phyloP scores from a whole-genome alignment of 345 rosid species.

The Hirschfeldia incana region DNA sequence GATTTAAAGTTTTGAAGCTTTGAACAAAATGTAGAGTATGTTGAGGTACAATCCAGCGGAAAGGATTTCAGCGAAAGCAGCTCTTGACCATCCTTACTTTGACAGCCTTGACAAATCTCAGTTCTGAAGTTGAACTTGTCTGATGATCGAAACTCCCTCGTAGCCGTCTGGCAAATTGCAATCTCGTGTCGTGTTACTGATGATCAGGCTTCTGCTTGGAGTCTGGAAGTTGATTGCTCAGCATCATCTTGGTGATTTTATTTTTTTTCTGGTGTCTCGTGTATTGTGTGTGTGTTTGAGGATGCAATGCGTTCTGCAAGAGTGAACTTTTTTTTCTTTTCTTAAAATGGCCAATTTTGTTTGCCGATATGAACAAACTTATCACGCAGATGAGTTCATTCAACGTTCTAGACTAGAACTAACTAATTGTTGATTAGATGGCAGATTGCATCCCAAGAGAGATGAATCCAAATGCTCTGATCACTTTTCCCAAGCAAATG shows the following conservation, averaged over 20 bases:
- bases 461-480: not conserved
- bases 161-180: conserved; percentile 9
- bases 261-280: not conserved
- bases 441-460: not conserved
- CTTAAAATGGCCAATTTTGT: not conserved
- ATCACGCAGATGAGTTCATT: not conserved
- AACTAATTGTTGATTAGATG: not conserved
- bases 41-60: conserved; percentile 80
- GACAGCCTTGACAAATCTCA: conserved; percentile 95
- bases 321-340: not conserved
- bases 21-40: conserved; percentile 61
- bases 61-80: conserved; percentile 83
- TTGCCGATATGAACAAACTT: not conserved
- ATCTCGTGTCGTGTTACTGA: not conserved
- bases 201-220: not conserved
- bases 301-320: not conserved
- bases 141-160: conserved; percentile 44
- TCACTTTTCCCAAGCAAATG: not conserved
- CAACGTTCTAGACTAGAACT: not conserved
- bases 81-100: conserved; percentile 90
- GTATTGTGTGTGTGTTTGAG: not conserved
- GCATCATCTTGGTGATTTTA: conserved; percentile 22
- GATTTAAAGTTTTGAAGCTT: not conserved
- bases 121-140: conserved; percentile 47
- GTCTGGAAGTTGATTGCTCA: conserved; percentile 18